Conservation (phyloP, 495 filamentous ascomycete species). For the Saxispiralis lemnorum region DNA sequence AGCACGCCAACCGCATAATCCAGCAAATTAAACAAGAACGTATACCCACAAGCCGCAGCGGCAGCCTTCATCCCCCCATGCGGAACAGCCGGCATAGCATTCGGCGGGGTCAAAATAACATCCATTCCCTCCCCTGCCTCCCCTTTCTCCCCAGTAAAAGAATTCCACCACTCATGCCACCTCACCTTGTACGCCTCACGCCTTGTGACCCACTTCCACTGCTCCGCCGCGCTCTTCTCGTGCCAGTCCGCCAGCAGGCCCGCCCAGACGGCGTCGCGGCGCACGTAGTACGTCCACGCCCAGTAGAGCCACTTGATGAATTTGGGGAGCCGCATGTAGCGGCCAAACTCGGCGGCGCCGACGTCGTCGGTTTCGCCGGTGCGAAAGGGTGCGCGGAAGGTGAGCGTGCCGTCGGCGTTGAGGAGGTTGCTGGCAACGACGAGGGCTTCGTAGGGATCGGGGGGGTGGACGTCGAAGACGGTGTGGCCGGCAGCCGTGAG, state of each 20-base stretch:
- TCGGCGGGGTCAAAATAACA: constrained; percentile 66
- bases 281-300: constrained; percentile 69
- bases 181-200: constrained; percentile 58
- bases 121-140: constrained; percentile 39
- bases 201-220: constrained; percentile 63
- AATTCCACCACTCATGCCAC: constrained; percentile 72
- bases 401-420: constrained; percentile 71
- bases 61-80: constrained; percentile 75
- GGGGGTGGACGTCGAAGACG: constrained; percentile 51
- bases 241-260: constrained; percentile 55
- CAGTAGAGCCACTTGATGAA: constrained; percentile 76
- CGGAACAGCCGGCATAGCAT: constrained; percentile 79
- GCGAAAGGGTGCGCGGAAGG: constrained; percentile 60
- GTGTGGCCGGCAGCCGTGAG: constrained; percentile 57
- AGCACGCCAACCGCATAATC: constrained; percentile 78
- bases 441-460: constrained; percentile 56
- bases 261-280: constrained; percentile 59
- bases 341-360: constrained; percentile 56
- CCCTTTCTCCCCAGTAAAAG: constrained; percentile 4
- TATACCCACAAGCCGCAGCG: constrained; percentile 82
- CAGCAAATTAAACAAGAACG: constrained; percentile 84
- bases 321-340: constrained; percentile 53
- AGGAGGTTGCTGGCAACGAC: constrained; percentile 69
- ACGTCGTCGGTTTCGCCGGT: constrained; percentile 64
- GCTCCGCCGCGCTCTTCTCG: constrained; percentile 49